Evolutionary conservation across 306 rosid species (phyloP).

Genomic region (Gastrolobium bilobum): DNA sequence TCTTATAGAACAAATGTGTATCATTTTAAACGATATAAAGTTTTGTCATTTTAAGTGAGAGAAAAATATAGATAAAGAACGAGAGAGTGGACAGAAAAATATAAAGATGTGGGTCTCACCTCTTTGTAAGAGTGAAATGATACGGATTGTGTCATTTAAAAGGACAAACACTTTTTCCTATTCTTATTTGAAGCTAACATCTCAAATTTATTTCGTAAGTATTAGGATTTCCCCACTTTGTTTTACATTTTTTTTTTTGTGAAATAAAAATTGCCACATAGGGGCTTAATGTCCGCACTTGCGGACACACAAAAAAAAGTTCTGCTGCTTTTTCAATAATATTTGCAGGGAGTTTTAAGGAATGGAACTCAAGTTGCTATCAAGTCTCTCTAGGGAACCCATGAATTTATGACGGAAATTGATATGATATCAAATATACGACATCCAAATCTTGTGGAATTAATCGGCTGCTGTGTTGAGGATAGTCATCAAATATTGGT

Average conservation of each 20-base stretch:
- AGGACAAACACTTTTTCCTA: too few relatives aligned
- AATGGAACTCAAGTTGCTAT: conserved; percentile 85
- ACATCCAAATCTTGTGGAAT: conserved; percentile 88
- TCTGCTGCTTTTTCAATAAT: conserved; percentile 38
- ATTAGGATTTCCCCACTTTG: neutral
- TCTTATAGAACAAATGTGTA: too few relatives aligned
- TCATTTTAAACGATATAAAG: too few relatives aligned
- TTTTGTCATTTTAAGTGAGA: too few relatives aligned
- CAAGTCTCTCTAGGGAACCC: conserved; percentile 85
- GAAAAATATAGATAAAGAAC: too few relatives aligned
- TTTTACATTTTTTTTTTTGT: neutral
- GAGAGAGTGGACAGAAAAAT: too few relatives aligned
- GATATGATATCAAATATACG: conserved; percentile 68
- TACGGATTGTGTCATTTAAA: too few relatives aligned
- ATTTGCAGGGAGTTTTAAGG: conserved; percentile 79
- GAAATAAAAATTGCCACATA: neutral
- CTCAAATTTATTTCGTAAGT: neutral
- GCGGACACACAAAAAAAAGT: too few relatives aligned
- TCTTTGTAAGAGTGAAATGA: too few relatives aligned
- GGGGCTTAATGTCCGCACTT: too few relatives aligned
- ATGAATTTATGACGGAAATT: conserved; percentile 88
- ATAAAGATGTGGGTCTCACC: too few relatives aligned
- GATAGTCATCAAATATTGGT: conserved; percentile 76
- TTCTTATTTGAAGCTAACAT: neutral
- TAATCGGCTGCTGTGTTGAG: conserved; percentile 89